Evolutionary conservation across 257 asterid species (phyloP).

Genomic region (Salvia miltiorrhiza): DNA sequence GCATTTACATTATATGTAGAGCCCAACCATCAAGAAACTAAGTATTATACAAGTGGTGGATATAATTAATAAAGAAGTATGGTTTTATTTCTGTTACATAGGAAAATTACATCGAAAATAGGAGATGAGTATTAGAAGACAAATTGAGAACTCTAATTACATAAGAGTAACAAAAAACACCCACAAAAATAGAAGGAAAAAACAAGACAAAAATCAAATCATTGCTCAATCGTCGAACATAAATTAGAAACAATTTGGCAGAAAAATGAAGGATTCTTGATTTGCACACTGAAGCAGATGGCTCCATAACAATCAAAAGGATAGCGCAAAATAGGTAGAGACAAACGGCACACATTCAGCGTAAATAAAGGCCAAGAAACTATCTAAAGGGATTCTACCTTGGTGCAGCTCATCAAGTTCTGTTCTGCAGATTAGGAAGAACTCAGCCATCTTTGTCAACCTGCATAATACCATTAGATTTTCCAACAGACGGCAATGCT

Average conservation of each 20-base stretch:
- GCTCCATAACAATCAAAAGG: neutral
- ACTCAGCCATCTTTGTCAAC: conserved; percentile 16
- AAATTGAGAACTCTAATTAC: too few species aligned
- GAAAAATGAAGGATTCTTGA: neutral
- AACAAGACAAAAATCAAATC: neutral
- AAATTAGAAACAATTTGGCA: neutral
- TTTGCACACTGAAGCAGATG: neutral
- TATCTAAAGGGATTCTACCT: neutral
- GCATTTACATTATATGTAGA: too few species aligned
- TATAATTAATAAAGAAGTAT: too few species aligned
- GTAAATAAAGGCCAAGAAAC: neutral
- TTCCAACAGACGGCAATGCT: conserved; percentile 4
- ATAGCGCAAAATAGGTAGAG: neutral
- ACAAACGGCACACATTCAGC: too few species aligned
- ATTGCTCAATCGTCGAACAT: neutral
- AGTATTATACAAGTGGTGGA: too few species aligned
- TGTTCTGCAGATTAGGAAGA: conserved; percentile 2
- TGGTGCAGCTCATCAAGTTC: conserved; percentile 12
- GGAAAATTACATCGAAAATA: too few species aligned
- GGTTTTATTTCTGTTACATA: too few species aligned
- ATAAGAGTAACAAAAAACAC: too few species aligned
- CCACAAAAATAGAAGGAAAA: too few species aligned
- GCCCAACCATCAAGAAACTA: too few species aligned
- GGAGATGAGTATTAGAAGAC: too few species aligned
- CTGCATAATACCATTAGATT: conserved; percentile 28